phyloP scores from a whole-genome alignment of 1,139 yeast species.

The Diutina mesorugosa region DNA sequence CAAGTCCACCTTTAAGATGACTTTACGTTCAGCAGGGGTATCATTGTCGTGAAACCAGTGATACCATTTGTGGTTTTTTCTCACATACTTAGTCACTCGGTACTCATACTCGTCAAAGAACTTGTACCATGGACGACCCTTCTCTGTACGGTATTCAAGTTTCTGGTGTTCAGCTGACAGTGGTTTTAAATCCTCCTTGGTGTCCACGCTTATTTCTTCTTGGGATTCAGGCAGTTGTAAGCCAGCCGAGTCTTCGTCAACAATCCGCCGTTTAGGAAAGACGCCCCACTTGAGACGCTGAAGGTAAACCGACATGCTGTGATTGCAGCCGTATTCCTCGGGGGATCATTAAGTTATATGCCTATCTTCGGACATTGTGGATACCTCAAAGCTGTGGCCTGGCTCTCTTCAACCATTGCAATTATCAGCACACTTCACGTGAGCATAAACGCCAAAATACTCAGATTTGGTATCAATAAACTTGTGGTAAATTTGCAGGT shows the following conservation, averaged over 20 bases:
- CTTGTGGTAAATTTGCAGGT: no score
- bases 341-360: no score
- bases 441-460: no score
- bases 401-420: no score
- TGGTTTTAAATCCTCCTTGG: background rate
- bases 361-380: no score
- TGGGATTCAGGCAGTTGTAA: background rate
- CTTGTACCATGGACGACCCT: conserved; percentile 49
- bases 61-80: conserved; percentile 38
- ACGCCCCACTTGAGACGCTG: conserved; percentile 32
- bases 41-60: conserved; percentile 52
- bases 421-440: no score
- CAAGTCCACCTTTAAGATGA: conserved; percentile 50
- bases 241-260: conserved; percentile 20
- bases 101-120: conserved; percentile 54
- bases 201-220: background rate
- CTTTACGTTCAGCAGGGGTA: conserved; percentile 39
- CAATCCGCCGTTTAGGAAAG: conserved; percentile 30
- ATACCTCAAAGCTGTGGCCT: no score
- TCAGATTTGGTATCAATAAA: no score
- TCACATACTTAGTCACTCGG: conserved; percentile 23
- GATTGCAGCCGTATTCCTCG: no score
- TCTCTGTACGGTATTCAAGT: conserved; percentile 47
- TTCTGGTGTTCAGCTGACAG: conserved; percentile 2
- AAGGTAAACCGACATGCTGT: background rate